Percentiles rank a stretch among this genome's conserved stretches.
These are phyloP conservation scores for Westerdykella sp. DNA, from an alignment of 2,329 filamentous ascomycete species.

Conservation along the genomic window DNA sequence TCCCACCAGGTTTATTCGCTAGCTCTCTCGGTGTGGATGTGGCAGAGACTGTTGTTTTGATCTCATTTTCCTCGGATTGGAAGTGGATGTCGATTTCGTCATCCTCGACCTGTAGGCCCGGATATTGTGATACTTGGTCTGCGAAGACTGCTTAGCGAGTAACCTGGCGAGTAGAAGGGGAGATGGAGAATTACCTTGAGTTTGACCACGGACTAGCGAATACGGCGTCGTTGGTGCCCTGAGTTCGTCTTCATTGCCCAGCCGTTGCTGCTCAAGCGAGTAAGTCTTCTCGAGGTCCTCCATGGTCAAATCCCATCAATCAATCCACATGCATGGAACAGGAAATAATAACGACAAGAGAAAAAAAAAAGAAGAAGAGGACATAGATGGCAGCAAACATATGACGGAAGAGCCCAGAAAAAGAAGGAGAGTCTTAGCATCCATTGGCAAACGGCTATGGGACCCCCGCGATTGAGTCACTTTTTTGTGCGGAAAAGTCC, in stretches of 20 bases:
- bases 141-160: slow-evolving; percentile 5
- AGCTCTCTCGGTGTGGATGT: slow-evolving; percentile 11
- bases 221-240: slow-evolving; percentile 17
- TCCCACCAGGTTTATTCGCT: background rate
- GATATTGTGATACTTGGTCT: slow-evolving; percentile 14
- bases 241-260: slow-evolving; percentile 18
- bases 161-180: no score
- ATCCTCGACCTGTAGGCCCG: slow-evolving; percentile 13
- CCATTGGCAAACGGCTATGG: background rate
- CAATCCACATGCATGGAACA: background rate
- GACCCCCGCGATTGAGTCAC: slow-evolving; percentile 8
- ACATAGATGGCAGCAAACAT: slow-evolving; percentile 1
- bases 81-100: slow-evolving; percentile 19
- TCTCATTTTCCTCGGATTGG: slow-evolving; percentile 22
- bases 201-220: slow-evolving; percentile 23
- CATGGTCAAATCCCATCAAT: slow-evolving; percentile 16
- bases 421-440: background rate
- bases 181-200: slow-evolving; percentile 7
- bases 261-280: slow-evolving; percentile 28
- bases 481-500: slow-evolving; percentile 4
- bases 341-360: background rate
- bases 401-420: background rate
- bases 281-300: slow-evolving; percentile 30
- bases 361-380: slow-evolving; percentile 1
- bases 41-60: slow-evolving; percentile 16